Base-by-base conservation (phyloP, 805 yeast species). In the Metschnikowia gelsemii region DNA sequence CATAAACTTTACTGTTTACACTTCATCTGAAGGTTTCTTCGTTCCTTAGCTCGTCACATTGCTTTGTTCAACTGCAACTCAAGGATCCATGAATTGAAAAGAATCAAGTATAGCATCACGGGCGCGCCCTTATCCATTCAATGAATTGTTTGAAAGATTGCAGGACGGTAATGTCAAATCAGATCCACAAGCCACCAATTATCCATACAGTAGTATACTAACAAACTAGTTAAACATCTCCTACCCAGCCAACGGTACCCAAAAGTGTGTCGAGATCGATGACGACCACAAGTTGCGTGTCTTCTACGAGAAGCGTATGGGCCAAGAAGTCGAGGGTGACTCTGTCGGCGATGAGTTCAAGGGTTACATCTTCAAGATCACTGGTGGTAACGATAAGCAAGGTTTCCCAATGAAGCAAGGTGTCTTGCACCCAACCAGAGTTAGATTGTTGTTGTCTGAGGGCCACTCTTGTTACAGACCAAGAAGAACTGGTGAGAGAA, bases 381-480 rank as follows among this genome's bases (percentile, higher is more conserved):
- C 97, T 64, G 99, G 99, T 72, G 99, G 99, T 84, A 93, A 93
- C 86, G 99, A 93, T 81, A 93, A 93, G 80, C 99, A 93, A 82
- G 99, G 99, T 80, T 93, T 93, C 96, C 98, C 99, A 79, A 93
- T 95, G 99, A 93, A 90, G 79, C 99, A 95, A 79, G 99, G 99
- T 85, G 99, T 93, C 58, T 79, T 93, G 83, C 93, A 88, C 81
- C 98, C 99, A 78, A 89, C 95, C 84, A 95, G 99, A 84, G 98
- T 93, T 64, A 89, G 87, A 74, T 83, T 93, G 66, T 82, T 93
- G 71, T 80, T 93, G 70, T 74, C 96, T 62, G 83, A 88, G 78
- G 96, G 91, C 68, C 84, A 79, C 80, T 87, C 97, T 63, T 91
- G 98, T 82, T 93, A 93, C 95, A 91, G 99, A 83, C 95, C 96